Evolutionary conservation across 805 yeast species (phyloP).

Genomic region (Brettanomyces naardenensis): DNA sequence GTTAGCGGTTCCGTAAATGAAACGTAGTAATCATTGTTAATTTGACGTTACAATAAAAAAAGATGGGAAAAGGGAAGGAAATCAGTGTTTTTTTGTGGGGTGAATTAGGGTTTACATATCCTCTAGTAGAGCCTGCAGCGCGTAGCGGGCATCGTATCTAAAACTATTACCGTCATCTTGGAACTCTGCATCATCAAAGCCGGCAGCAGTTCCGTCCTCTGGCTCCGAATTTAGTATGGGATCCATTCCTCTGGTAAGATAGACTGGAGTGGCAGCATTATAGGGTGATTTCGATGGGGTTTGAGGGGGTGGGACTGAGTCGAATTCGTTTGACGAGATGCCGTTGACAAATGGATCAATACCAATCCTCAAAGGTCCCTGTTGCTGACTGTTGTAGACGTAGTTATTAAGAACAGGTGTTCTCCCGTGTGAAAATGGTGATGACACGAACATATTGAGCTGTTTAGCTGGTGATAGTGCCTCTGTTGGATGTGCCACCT

Average conservation of each 20-base stretch:
- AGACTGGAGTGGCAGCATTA: slow-evolving; percentile 5
- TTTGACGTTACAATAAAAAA: no score
- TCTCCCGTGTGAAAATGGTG: slow-evolving; percentile 2
- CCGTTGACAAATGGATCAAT: slow-evolving; percentile 24
- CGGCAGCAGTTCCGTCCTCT: background rate
- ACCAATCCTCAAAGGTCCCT: slow-evolving; percentile 13
- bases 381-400: background rate
- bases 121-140: slow-evolving; percentile 19
- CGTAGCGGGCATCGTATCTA: slow-evolving; percentile 21
- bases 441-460: slow-evolving; percentile 1
- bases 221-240: background rate
- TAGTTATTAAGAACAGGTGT: slow-evolving; percentile 7
- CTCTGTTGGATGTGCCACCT: slow-evolving; percentile 6
- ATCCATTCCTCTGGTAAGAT: slow-evolving; percentile 3
- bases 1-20: no score
- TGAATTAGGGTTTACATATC: no score
- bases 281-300: slow-evolving; percentile 5
- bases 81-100: no score
- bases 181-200: slow-evolving; percentile 2
- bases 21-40: no score
- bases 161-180: slow-evolving; percentile 15
- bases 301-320: slow-evolving; percentile 10
- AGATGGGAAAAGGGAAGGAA: no score
- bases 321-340: slow-evolving; percentile 20
- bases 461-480: slow-evolving; percentile 3